phyloP scores from a whole-genome alignment of 2,329 filamentous ascomycete genomes.

The Fusarium euwallaceae region DNA sequence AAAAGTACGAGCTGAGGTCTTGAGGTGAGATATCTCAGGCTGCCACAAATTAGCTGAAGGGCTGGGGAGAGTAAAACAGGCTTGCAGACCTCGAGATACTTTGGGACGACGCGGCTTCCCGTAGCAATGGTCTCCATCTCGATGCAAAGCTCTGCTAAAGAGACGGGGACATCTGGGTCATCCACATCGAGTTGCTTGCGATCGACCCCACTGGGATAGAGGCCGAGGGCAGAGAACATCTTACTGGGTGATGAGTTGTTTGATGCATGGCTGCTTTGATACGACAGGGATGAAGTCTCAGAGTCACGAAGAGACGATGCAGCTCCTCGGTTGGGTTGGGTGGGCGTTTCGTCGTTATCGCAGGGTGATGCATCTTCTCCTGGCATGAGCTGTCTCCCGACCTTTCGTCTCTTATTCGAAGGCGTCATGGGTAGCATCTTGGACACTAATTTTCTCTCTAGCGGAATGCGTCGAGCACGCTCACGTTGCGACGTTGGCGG shows the following conservation, averaged over 20 bases:
- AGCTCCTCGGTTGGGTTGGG: not conserved
- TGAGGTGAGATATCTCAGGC: not conserved
- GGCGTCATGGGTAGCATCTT: not conserved
- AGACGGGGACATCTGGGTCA: not conserved
- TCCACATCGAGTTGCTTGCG: conserved; percentile 4
- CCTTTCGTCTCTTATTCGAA: not conserved
- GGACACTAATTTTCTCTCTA: not conserved
- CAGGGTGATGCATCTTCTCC: not conserved
- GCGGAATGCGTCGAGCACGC: not conserved
- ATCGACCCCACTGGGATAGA: not conserved
- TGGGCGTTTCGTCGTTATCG: not conserved
- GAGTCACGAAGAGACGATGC: not conserved
- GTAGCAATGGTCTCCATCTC: conserved; percentile 12
- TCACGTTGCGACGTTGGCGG: not conserved
- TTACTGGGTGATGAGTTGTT: conserved; percentile 1
- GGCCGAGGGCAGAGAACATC: not conserved
- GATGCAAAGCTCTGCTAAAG: not conserved
- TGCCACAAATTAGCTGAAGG: not conserved
- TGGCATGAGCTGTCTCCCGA: not conserved
- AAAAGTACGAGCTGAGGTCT: not conserved
- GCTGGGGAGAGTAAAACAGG: not conserved
- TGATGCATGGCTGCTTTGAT: not conserved
- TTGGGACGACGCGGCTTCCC: conserved; percentile 1
- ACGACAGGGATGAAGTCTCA: not conserved
- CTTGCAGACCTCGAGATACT: conserved; percentile 7